Evolutionary conservation across 2,329 filamentous ascomycete genomes (phyloP).

Genomic region (Chaetomiaceae sp.): DNA sequence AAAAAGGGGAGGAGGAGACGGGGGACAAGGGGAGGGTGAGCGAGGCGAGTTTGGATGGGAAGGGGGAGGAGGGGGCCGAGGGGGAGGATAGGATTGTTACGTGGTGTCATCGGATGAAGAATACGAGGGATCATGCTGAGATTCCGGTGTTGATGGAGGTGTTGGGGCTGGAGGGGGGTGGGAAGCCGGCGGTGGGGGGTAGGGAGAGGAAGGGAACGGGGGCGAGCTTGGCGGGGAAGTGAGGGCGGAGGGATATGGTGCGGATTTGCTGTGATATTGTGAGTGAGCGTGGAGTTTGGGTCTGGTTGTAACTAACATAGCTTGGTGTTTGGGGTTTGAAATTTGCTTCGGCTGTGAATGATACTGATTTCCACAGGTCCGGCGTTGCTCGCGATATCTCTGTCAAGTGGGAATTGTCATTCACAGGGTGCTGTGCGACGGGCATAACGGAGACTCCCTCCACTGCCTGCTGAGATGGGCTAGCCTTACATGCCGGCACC

Average conservation of each 20-base stretch:
- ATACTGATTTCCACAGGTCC: background rate
- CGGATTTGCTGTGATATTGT: background rate
- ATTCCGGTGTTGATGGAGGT: slow-evolving; percentile 61
- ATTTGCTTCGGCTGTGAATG: background rate
- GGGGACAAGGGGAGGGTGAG: background rate
- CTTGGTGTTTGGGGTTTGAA: background rate
- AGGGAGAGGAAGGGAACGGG: slow-evolving; percentile 51
- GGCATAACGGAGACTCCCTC: background rate
- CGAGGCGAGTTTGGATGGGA: slow-evolving; percentile 26
- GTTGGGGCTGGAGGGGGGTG: slow-evolving; percentile 50
- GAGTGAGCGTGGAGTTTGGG: background rate
- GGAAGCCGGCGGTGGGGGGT: slow-evolving; percentile 37
- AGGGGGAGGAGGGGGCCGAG: slow-evolving; percentile 26
- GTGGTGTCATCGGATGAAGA: slow-evolving; percentile 81
- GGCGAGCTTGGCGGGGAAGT: slow-evolving; percentile 41
- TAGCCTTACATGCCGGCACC: no score
- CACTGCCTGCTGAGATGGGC: background rate
- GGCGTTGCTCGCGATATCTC: background rate
- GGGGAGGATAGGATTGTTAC: slow-evolving; percentile 54
- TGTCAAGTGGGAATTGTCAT: background rate
- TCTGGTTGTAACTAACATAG: background rate
- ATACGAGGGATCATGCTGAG: slow-evolving; percentile 73
- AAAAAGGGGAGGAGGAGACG: background rate
- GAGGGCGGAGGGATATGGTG: background rate
- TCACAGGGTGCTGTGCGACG: background rate